A percentile compares a stretch with the other conserved stretches of the same genome.
These are phyloP conservation scores for Botrytis elliptica DNA, from an alignment of 2,329 filamentous ascomycete genomes.

Conservation along the genomic window DNA sequence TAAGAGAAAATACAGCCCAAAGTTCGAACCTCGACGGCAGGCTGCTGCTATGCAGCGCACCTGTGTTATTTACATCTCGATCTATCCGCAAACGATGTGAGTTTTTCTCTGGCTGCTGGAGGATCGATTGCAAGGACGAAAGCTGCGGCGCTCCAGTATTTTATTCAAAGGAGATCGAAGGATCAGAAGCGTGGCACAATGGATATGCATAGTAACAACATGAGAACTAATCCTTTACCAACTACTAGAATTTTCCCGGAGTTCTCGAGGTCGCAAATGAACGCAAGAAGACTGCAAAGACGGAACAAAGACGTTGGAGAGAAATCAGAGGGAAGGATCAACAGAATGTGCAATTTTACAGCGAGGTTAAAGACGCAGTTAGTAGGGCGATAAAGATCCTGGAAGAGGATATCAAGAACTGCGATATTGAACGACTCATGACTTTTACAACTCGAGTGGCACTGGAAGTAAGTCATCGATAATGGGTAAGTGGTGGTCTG, in stretches of 20 bases:
- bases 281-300: neutral
- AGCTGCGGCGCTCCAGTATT: neutral
- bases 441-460: neutral
- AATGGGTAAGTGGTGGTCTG: neutral
- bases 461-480: neutral
- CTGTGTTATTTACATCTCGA: neutral
- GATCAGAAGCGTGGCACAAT: neutral
- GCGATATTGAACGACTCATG: neutral
- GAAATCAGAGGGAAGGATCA: fast-evolving
- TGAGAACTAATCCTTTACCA: fast-evolving
- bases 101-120: too few relatives aligned
- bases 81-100: neutral
- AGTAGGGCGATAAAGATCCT: neutral
- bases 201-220: neutral
- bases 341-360: neutral
- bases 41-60: neutral
- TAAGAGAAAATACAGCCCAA: neutral
- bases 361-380: neutral
- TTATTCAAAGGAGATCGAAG: neutral
- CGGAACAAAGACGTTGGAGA: neutral
- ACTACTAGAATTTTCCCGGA: too few relatives aligned
- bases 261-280: fast-evolving
- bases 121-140: neutral
- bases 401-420: neutral
- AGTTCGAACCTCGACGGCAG: neutral